Base-by-base conservation (phyloP, 805 yeast species). In the Pichia exigua region DNA sequence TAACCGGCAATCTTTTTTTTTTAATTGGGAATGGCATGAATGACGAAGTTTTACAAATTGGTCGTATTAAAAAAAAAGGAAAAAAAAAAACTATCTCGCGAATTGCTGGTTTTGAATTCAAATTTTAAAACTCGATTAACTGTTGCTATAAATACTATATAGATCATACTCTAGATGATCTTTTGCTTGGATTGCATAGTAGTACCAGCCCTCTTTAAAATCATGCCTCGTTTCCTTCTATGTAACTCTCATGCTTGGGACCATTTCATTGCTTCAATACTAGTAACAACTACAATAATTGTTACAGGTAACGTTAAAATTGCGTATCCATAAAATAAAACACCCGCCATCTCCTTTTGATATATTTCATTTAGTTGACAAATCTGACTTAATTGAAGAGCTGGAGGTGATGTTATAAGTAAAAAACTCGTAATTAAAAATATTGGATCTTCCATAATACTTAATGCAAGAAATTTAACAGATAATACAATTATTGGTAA, bases 261-360 rank as follows among this genome's bases (percentile, higher is more conserved):
- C 72, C 72, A 68, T 46, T 63, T 59, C 51, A 79, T 66, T 26
- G 76, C 79, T 60, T 76, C 79, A 60, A 86, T 76, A 43, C 88
- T 79, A 9, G 81, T 74, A 24, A 83, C 85, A 28, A 86, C 92
- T 50, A 84, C 82, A 42, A 77, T 67, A 35, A 86, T 86, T 28
- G 92, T 84, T 4, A 86, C 82, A 0, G 95, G 95, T 50, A 86
- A 71, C 17, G 91, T 84, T 57, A 86, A 67, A 2, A 86, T 75
- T 18, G 80, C 92, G 59, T 86, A 86, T 6, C 94, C 92, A 86
- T 91, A 86, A 57, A 86, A 86, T 56, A 86, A 70, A 18, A 86
- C 85, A 28, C 88, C 88, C 0, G 87, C 83, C 92, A 86, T 86
- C 65, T 86, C 95, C 61, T 78, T 82, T 63, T 86, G 91, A 65